phyloP scores from a whole-genome alignment of 2,329 filamentous ascomycete species.

The Ceratocystis diversiconidia region DNA sequence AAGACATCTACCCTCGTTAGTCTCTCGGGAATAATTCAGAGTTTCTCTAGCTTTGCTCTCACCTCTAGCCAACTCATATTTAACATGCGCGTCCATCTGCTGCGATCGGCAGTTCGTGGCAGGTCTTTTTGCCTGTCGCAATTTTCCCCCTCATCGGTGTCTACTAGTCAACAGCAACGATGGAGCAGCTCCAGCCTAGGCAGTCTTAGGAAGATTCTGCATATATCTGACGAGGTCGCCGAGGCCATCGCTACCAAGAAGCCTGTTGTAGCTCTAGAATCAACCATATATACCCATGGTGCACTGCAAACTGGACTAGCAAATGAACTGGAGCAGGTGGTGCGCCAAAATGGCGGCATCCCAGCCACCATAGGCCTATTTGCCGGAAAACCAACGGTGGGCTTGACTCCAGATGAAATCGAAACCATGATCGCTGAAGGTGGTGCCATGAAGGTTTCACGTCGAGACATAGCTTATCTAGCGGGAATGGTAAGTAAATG shows the following conservation, averaged over 20 bases:
- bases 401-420: constrained; percentile 58
- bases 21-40: background rate
- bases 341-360: constrained; percentile 66
- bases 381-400: constrained; percentile 68
- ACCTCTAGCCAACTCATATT: background rate
- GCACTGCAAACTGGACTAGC: constrained; percentile 57
- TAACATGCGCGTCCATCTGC: constrained; percentile 2
- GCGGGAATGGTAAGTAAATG: constrained; percentile 51
- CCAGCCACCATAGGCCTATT: constrained; percentile 86
- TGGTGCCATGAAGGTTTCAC: constrained; percentile 65
- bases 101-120: constrained; percentile 7
- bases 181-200: constrained; percentile 19
- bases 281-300: constrained; percentile 94
- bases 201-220: constrained; percentile 38
- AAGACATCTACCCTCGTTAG: background rate
- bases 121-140: background rate
- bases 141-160: background rate
- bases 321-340: constrained; percentile 70
- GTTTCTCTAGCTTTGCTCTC: background rate
- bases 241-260: constrained; percentile 59
- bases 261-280: constrained; percentile 85
- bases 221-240: constrained; percentile 67
- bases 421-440: constrained; percentile 54
- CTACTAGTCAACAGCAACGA: constrained; percentile 7
- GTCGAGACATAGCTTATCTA: constrained; percentile 72